Evolutionary conservation across 2,329 filamentous ascomycete species (phyloP).

Genomic region (Pseudovirgaria hyperparasitica): DNA sequence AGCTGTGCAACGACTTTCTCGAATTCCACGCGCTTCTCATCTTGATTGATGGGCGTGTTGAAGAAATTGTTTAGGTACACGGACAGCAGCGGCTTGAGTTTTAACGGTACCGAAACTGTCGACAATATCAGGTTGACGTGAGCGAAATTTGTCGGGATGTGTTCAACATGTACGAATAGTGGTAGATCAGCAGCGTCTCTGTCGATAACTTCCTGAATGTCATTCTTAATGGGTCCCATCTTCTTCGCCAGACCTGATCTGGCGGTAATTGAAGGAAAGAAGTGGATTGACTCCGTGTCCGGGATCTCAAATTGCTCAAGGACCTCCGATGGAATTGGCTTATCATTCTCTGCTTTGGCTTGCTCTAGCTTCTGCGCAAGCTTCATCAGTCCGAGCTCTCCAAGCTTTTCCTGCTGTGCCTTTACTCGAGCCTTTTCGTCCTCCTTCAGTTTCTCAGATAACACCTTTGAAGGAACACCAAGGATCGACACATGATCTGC

Average conservation of each 20-base stretch:
- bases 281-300: conserved; percentile 80
- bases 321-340: conserved; percentile 70
- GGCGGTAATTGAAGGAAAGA: conserved; percentile 78
- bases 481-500: conserved; percentile 80
- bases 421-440: conserved; percentile 70
- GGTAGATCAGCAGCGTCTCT: conserved; percentile 50
- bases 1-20: conserved; percentile 86
- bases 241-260: conserved; percentile 65
- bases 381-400: conserved; percentile 65
- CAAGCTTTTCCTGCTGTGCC: conserved; percentile 65
- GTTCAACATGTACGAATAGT: conserved; percentile 92
- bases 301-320: conserved; percentile 74
- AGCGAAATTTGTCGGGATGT: conserved; percentile 87
- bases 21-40: conserved; percentile 69
- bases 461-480: conserved; percentile 67
- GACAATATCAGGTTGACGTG: conserved; percentile 72
- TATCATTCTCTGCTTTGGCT: conserved; percentile 80
- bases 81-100: conserved; percentile 70
- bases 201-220: conserved; percentile 66
- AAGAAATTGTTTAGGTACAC: conserved; percentile 91
- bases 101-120: conserved; percentile 62
- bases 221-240: conserved; percentile 53
- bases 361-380: conserved; percentile 64
- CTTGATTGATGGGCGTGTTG: conserved; percentile 69
- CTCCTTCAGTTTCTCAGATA: conserved; percentile 69